Evolutionary conservation across 2,329 filamentous ascomycete genomes (phyloP).

Genomic region (Knufia petricola): DNA sequence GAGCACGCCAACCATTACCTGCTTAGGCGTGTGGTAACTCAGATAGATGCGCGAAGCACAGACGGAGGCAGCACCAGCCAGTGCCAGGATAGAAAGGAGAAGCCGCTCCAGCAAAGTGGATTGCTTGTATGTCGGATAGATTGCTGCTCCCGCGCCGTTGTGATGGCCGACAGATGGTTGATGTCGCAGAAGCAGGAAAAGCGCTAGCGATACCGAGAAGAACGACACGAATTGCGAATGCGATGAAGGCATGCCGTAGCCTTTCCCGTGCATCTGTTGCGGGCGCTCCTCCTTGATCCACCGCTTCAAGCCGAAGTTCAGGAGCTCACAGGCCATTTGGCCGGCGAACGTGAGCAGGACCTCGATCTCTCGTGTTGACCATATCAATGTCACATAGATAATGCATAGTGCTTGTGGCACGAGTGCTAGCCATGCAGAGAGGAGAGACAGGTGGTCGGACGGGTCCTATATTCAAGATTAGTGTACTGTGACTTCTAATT

Average conservation of each 20-base stretch:
- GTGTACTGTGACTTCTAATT: too few species aligned
- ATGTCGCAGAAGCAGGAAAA: conserved; percentile 81
- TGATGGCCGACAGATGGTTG: conserved; percentile 23
- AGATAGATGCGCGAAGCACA: conserved; percentile 81
- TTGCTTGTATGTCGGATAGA: conserved; percentile 33
- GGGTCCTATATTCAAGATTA: conserved; percentile 58
- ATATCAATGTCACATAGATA: conserved; percentile 80
- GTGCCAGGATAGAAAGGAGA: conserved; percentile 47
- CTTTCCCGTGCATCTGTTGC: conserved; percentile 68
- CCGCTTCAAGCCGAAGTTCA: conserved; percentile 85
- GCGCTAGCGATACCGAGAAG: conserved; percentile 71
- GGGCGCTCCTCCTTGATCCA: conserved; percentile 88
- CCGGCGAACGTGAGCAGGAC: conserved; percentile 83
- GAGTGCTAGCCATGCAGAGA: conserved; percentile 89
- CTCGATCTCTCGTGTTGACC: conserved; percentile 84
- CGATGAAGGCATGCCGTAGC: conserved; percentile 94
- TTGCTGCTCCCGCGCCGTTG: conserved; percentile 28
- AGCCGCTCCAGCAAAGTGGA: conserved; percentile 46
- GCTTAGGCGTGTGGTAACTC: conserved; percentile 79
- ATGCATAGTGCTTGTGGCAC: conserved; percentile 85
- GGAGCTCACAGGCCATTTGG: conserved; percentile 79
- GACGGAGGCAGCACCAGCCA: conserved; percentile 56
- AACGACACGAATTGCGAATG: conserved; percentile 92
- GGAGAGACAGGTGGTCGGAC: conserved; percentile 68
- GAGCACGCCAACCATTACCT: conserved; percentile 70